These are phyloP conservation scores for Filobasidium floriforme DNA, from an alignment of 768 basidiomycete genomes.

Conservation along the genomic window DNA sequence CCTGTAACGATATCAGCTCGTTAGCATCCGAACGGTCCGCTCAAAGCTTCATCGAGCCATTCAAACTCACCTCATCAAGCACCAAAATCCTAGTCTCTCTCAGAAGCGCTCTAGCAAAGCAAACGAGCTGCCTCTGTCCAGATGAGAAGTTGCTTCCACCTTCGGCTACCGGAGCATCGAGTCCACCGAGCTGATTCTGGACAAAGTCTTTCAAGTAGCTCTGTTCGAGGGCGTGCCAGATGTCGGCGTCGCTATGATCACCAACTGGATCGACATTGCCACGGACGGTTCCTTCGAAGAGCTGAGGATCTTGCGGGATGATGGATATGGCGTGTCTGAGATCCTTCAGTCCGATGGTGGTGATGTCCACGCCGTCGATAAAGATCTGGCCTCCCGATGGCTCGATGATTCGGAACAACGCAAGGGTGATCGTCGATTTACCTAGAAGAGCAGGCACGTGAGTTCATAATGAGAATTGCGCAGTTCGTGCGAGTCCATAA, in stretches of 20 bases:
- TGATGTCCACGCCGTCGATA: constrained; percentile 82
- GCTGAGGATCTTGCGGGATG: constrained; percentile 61
- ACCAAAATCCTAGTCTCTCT: constrained; percentile 80
- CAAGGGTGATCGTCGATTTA: constrained; percentile 43
- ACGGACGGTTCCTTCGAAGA: constrained; percentile 48
- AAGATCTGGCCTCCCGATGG: constrained; percentile 66
- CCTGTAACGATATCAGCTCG: constrained; percentile 43
- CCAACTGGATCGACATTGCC: constrained; percentile 84
- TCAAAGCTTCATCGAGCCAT: constrained; percentile 1
- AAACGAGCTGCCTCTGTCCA: constrained; percentile 80
- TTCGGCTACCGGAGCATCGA: constrained; percentile 41
- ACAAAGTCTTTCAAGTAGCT: constrained; percentile 47
- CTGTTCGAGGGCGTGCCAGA: constrained; percentile 80
- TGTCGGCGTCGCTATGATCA: constrained; percentile 63
- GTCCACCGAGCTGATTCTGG: constrained; percentile 34
- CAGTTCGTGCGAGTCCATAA: no score
- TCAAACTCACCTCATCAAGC: constrained; percentile 68
- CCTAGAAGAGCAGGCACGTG: constrained; percentile 17
- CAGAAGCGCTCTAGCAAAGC: constrained; percentile 76
- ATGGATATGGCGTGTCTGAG: constrained; percentile 48
- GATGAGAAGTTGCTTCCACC: constrained; percentile 63
- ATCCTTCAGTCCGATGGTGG: constrained; percentile 71
- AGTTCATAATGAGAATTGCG: no score
- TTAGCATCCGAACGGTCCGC: neutral
- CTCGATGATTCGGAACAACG: constrained; percentile 51